A percentile compares a stretch with the other conserved stretches of the same genome.
These are phyloP conservation scores for Salicornia ramosissima DNA, from an alignment of 148 eudicot species.

Conservation along the genomic window DNA sequence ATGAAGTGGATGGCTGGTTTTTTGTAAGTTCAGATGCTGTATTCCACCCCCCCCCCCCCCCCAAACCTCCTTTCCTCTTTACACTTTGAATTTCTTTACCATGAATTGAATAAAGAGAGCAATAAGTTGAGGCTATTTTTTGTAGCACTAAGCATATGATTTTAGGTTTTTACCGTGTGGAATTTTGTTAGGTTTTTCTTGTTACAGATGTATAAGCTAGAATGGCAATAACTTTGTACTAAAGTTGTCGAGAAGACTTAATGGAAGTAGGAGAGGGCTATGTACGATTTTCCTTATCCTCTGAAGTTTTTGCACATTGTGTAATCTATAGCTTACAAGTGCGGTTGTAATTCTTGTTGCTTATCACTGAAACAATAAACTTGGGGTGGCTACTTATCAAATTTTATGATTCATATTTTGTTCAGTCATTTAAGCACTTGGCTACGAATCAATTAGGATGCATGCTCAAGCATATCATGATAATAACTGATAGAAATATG, in stretches of 20 bases:
- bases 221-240: background rate
- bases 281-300: background rate
- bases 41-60: too few species aligned
- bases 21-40: slow-evolving; percentile 68
- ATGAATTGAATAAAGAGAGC: background rate
- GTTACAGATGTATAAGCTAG: background rate
- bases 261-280: background rate
- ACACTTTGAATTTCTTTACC: background rate
- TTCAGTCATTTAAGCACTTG: background rate
- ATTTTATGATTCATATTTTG: background rate
- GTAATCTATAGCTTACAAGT: too few species aligned
- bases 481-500: background rate
- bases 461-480: background rate
- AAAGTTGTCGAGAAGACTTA: background rate
- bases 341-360: too few species aligned
- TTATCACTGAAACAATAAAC: background rate
- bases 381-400: background rate
- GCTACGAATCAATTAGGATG: background rate
- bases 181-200: background rate
- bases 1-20: slow-evolving; percentile 99
- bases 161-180: background rate
- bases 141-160: background rate
- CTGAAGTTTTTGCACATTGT: background rate
- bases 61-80: background rate
- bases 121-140: background rate